A percentile compares a stretch with the other conserved stretches of the same genome.
phyloP scores from a whole-genome alignment of 306 rosid genomes.

The Acacia acuminata region DNA sequence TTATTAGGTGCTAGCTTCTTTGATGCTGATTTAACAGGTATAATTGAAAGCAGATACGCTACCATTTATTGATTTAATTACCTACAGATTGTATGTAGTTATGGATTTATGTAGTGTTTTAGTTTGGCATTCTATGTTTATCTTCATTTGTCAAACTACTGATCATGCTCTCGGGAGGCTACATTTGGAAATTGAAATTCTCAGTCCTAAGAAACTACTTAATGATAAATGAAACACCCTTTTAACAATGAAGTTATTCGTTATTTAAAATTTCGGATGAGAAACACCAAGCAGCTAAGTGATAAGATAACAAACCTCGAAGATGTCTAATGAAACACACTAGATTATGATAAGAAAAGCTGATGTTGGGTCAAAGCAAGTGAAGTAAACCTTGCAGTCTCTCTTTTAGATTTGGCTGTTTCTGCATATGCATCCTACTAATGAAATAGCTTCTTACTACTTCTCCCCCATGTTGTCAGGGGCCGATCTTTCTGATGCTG shows the following conservation, averaged over 20 bases:
- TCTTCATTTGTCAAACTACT: background rate
- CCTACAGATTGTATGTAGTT: background rate
- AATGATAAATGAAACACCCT: background rate
- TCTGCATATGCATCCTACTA: background rate
- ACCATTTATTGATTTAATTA: background rate
- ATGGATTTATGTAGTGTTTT: no score
- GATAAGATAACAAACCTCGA: background rate
- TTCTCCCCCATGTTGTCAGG: constrained; percentile 42
- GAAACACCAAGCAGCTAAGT: background rate
- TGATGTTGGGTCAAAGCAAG: background rate
- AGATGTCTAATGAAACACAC: background rate
- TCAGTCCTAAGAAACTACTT: background rate
- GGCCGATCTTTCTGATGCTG: constrained; percentile 94
- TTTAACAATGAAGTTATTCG: background rate
- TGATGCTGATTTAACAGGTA: constrained; percentile 93
- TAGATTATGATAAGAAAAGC: background rate
- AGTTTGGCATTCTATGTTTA: background rate
- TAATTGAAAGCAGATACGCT: background rate
- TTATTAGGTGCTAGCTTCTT: constrained; percentile 94
- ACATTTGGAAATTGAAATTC: background rate
- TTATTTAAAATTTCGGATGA: background rate
- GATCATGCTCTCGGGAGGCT: background rate
- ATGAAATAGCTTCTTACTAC: background rate
- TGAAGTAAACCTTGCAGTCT: background rate
- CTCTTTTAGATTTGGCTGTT: background rate